Evolutionary conservation across 2,329 filamentous ascomycete genomes (phyloP).

Genomic region (Colletotrichum cuscutae): DNA sequence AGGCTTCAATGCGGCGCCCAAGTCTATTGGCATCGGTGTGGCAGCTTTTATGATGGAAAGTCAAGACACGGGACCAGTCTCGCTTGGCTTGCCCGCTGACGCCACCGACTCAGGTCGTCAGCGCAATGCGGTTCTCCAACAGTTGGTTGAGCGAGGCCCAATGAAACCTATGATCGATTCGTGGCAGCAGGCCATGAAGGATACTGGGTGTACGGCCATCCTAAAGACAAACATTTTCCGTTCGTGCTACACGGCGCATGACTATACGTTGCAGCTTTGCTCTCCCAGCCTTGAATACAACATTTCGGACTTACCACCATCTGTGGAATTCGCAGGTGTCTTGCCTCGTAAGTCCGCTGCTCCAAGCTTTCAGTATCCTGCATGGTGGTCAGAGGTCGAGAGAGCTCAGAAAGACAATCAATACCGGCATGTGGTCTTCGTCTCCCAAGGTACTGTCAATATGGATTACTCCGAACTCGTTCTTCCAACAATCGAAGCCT

Average conservation of each 20-base stretch:
- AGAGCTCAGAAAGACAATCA: conserved; percentile 16
- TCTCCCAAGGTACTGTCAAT: conserved; percentile 59
- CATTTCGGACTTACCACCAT: conserved; percentile 46
- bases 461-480: conserved; percentile 52
- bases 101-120: conserved; percentile 41
- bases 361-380: conserved; percentile 45
- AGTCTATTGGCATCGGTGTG: conserved; percentile 45
- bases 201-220: conserved; percentile 13
- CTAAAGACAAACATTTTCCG: conserved; percentile 13
- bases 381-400: conserved; percentile 57
- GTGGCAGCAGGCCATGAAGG: conserved; percentile 7
- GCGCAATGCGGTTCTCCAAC: conserved; percentile 38
- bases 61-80: conserved; percentile 44
- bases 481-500: conserved; percentile 54
- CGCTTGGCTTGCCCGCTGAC: conserved; percentile 44
- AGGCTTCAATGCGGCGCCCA: conserved; percentile 39
- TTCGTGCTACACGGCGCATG: conserved; percentile 37
- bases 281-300: conserved; percentile 52
- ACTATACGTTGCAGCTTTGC: conserved; percentile 50
- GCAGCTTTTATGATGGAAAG: conserved; percentile 44
- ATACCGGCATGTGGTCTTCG: conserved; percentile 48
- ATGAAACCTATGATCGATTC: conserved; percentile 27
- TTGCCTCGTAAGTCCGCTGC: conserved; percentile 46
- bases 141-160: conserved; percentile 29
- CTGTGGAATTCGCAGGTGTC: conserved; percentile 56